Evolutionary conservation across 139 green algal species (phyloP).

Genomic region (Micractinium sp.): DNA sequence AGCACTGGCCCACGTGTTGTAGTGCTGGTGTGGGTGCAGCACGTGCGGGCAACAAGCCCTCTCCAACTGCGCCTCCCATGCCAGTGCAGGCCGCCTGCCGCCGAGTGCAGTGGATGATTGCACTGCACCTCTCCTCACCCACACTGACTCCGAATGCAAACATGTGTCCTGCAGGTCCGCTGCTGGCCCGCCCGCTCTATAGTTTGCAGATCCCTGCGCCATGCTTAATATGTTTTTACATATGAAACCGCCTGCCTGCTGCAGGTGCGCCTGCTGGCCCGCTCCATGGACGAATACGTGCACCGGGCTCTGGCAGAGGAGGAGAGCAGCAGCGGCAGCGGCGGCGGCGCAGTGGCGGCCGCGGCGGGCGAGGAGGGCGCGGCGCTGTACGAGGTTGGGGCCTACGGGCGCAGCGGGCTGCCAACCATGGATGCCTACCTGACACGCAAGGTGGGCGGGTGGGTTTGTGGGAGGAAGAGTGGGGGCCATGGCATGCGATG

Average conservation of each 20-base stretch:
- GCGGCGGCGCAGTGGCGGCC: slow-evolving; percentile 36
- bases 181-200: too few species aligned
- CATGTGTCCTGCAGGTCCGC: too few species aligned
- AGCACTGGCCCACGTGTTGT: too few species aligned
- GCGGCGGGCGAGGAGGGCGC: slow-evolving; percentile 57
- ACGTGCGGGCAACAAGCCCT: too few species aligned
- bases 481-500: neutral
- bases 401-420: slow-evolving; percentile 46
- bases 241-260: neutral
- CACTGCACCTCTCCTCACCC: too few species aligned
- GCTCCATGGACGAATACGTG: slow-evolving; percentile 76
- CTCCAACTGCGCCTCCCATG: too few species aligned
- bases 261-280: slow-evolving; percentile 66
- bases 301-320: slow-evolving; percentile 80
- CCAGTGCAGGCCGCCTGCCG: too few species aligned
- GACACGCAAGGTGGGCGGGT: slow-evolving; percentile 49
- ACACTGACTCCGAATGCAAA: too few species aligned
- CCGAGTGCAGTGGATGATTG: too few species aligned
- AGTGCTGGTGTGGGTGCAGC: too few species aligned
- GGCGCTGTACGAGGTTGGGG: slow-evolving; percentile 61
- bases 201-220: too few species aligned
- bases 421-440: slow-evolving; percentile 69
- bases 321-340: slow-evolving; percentile 46
- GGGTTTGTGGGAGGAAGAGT: neutral
- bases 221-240: too few species aligned